These are phyloP conservation scores for Aristolochia contorta DNA, from an alignment of 164 flowering plant species.

Conservation along the genomic window DNA sequence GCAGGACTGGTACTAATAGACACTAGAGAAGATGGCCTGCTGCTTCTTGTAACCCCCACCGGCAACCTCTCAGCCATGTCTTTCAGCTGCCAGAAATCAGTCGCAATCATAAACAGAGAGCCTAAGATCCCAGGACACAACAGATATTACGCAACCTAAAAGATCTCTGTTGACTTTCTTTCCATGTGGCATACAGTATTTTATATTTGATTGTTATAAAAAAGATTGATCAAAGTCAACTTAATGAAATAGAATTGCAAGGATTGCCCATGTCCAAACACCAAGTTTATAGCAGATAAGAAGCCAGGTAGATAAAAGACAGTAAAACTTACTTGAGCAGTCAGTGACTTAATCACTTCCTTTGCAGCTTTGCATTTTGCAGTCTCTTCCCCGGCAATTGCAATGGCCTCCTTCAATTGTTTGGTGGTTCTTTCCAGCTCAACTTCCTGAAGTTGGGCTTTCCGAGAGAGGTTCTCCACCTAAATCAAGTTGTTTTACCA, in stretches of 20 bases:
- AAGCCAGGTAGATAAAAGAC: too few species aligned
- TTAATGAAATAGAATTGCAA: too few species aligned
- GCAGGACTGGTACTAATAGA: conserved; percentile 40
- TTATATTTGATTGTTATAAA: too few species aligned
- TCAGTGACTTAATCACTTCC: conserved; percentile 95
- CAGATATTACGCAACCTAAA: too few species aligned
- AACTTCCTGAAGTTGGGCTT: conserved; percentile 76
- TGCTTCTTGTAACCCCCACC: conserved; percentile 59
- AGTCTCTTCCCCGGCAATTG: conserved; percentile 86
- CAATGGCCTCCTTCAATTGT: conserved; percentile 79
- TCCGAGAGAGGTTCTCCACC: conserved; percentile 88
- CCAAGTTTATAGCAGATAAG: too few species aligned
- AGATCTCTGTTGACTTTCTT: too few species aligned
- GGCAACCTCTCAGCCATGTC: conserved; percentile 96
- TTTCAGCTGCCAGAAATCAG: conserved; percentile 44
- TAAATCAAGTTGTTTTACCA: conserved; percentile 8
- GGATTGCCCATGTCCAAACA: too few species aligned
- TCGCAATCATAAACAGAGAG: too few species aligned
- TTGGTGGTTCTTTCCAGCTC: conserved; percentile 82
- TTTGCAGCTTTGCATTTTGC: conserved; percentile 95
- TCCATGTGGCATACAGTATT: too few species aligned
- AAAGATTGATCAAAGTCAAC: too few species aligned
- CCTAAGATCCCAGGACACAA: too few species aligned
- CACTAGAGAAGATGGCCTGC: conserved; percentile 40
- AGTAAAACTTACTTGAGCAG: conserved; percentile 72